Evolutionary conservation across 805 yeast species (phyloP).

Genomic region (Alloascoidea africana): DNA sequence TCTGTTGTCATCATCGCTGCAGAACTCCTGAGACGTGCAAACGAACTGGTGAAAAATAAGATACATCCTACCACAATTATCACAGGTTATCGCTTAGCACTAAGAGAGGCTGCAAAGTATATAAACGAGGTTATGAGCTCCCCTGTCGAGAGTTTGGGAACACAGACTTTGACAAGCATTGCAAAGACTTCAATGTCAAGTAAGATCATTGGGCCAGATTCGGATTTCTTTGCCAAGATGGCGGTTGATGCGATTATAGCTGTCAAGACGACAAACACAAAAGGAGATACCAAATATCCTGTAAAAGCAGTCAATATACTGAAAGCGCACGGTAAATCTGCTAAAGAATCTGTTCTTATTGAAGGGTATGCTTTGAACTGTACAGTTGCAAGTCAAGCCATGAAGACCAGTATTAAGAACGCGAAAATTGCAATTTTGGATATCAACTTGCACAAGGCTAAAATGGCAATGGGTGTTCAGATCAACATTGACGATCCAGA

Average conservation of each 20-base stretch:
- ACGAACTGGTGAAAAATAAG: slow-evolving; percentile 82
- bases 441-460: slow-evolving; percentile 86
- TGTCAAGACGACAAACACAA: slow-evolving; percentile 76
- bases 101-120: slow-evolving; percentile 79
- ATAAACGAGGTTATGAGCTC: slow-evolving; percentile 74
- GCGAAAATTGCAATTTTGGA: slow-evolving; percentile 85
- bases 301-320: slow-evolving; percentile 92
- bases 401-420: slow-evolving; percentile 52
- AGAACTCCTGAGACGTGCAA: slow-evolving; percentile 83
- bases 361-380: slow-evolving; percentile 94
- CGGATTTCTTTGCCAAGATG: slow-evolving; percentile 77
- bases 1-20: slow-evolving; percentile 94
- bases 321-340: slow-evolving; percentile 93
- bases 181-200: slow-evolving; percentile 97
- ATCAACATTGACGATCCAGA: slow-evolving; percentile 96
- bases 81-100: slow-evolving; percentile 88
- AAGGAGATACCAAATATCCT: slow-evolving; percentile 87
- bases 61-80: slow-evolving; percentile 97
- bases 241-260: slow-evolving; percentile 94
- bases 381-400: slow-evolving; percentile 94
- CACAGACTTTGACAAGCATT: slow-evolving; percentile 73
- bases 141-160: slow-evolving; percentile 64
- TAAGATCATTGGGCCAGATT: slow-evolving; percentile 88
- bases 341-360: slow-evolving; percentile 73
- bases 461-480: slow-evolving; percentile 97